Percentiles rank a stretch among this genome's conserved stretches.
phyloP scores from a whole-genome alignment of 2,329 filamentous ascomycete species.

The Pyricularia sp. region DNA sequence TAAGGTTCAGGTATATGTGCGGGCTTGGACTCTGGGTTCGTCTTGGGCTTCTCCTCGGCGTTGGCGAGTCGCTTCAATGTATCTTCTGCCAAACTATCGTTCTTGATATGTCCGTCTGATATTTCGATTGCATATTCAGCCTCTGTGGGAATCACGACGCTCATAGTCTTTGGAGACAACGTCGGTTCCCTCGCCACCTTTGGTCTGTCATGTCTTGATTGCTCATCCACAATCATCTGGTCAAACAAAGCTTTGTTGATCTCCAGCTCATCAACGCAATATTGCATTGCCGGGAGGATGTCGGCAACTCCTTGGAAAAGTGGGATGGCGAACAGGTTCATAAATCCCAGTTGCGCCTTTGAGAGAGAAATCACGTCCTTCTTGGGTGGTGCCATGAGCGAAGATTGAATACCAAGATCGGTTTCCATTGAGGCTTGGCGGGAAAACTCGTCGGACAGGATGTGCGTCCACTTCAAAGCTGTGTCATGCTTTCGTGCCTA shows the following conservation, averaged over 20 bases:
- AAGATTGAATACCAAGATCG: constrained; percentile 79
- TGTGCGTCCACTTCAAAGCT: constrained; percentile 81
- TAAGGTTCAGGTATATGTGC: constrained; percentile 22
- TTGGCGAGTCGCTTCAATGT: neutral
- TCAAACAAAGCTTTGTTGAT: constrained; percentile 70
- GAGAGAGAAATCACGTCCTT: constrained; percentile 76
- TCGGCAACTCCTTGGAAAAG: constrained; percentile 84
- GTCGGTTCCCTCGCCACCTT: constrained; percentile 29
- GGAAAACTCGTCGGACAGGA: constrained; percentile 91
- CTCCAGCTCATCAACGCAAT: constrained; percentile 74
- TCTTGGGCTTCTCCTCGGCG: constrained; percentile 8
- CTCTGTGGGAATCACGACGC: constrained; percentile 22
- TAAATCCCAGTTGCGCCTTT: constrained; percentile 88
- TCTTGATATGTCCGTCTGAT: constrained; percentile 11
- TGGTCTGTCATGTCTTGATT: constrained; percentile 35
- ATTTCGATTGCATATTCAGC: constrained; percentile 6
- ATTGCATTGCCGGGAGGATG: constrained; percentile 75
- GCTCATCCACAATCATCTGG: constrained; percentile 53
- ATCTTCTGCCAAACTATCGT: constrained; percentile 8
- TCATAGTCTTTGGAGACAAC: constrained; percentile 35
- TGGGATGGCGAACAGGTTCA: constrained; percentile 90
- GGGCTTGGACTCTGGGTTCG: constrained; percentile 18
- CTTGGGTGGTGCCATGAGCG: constrained; percentile 74
- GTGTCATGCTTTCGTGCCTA: constrained; percentile 76
- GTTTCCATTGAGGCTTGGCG: constrained; percentile 87